Base-by-base conservation (phyloP, 345 rosid species). In the Brassica incana region DNA sequence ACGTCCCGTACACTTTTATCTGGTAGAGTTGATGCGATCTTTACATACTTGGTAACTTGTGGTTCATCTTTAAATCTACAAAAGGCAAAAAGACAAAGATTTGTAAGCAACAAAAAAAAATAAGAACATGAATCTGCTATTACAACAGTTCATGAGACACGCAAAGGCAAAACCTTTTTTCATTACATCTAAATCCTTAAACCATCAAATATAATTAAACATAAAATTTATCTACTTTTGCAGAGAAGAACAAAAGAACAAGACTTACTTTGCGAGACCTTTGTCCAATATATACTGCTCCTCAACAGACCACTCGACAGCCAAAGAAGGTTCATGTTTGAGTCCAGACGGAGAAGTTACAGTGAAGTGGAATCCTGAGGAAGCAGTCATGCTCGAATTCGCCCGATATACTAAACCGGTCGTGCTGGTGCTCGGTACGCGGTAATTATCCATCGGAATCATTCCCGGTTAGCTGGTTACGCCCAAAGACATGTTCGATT, bases 1-100 rank as follows among this genome's bases (percentile, higher is more conserved):
- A 95, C 99, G 84, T 95, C 99, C 18, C 99, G 88, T 3, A 95
- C 98, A 61, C 94, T 88, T 85, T 95, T 95, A 79, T 91, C 98
- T 48, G 77, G 96, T 80, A 95, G 80, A 45, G 83, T 84, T 69
- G 97, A 90, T 0, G 99, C 98, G 56, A 95, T 90, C 88, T 89
- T 95, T 78, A 95, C 88, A 84, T 91, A 95, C 83, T 80, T 95
- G 77, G 92, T 83, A 68, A 95, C 91, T 60, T 86, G 89, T 29
- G 92, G 93, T 80, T 95, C 96, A 50, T 65, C 93, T 30, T 85
- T 86, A 73, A 80, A 90, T 80, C 99, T 95, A 80, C 77, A 77
- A 73, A 15, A 56, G 14, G 3, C 4, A 71, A 23, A 23, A 5
- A 72, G 15, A 12, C 54, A 77, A 16, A 18, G 52, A 76, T 6